Base-by-base conservation (phyloP, 2,329 filamentous ascomycete genomes). In the Curvularia sp. region DNA sequence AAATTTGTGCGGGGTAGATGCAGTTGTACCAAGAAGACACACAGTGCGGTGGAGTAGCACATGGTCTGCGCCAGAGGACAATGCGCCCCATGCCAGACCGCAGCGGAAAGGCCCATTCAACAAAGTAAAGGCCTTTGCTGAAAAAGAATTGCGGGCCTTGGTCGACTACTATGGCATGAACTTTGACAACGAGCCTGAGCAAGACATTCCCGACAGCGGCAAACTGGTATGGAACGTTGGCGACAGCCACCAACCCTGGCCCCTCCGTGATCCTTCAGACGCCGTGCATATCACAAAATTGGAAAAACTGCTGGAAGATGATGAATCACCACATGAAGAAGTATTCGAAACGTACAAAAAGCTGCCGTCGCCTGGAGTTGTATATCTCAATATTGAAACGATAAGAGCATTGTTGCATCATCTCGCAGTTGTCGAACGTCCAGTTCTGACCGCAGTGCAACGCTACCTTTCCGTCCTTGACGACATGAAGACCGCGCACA, bases 401-500 rank as follows among this genome's bases (percentile, higher is more conserved):
- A 85, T 93, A 18, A 86, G 88, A 53, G 76, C 81, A 7, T 80
- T 96, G 20, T 80, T 96, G 52, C 86, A 85, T 54, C 85, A 88
- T 42, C 85, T 97, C 62, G 88, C 89, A 20, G 84, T 85, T 46
- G 85, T 87, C 8, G 81, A 85, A 49, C 82, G 83, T 39, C 84
- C 86, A 4, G 63, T 68, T 7, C 65, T 60, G n/a, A 24, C 58
- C 7, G 84, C 87, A 47, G 96, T 93, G 89, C 81, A 91, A 68
- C 89, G 91, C 54, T 98, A 94, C 77, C 89, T 97, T 62, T 87
- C 88, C 5, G 81, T 97, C 24, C 83, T 98, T 18, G 88, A 93
- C 62, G 94, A 99, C 69, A 89, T 96, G 79, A 89, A 91, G 68
- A 83, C 83, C 53, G 85, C 87, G n/a, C 86, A 87, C 1, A 86